A percentile compares a stretch with the other conserved stretches of the same genome.
Evolutionary conservation across 257 asterid species (phyloP).

Genomic region (Capsicum baccatum): DNA sequence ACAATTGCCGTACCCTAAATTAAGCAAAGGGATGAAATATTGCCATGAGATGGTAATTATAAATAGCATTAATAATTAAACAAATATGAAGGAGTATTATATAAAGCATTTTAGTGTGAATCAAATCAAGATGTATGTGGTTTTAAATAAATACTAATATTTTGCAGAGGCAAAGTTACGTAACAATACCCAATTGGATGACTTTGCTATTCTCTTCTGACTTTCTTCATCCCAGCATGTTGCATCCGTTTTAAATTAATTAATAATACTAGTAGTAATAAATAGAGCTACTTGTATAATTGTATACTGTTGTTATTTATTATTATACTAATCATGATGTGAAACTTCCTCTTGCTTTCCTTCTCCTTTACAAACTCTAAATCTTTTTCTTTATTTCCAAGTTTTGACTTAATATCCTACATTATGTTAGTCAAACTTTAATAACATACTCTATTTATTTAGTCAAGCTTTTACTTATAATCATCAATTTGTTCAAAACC

Average conservation of each 20-base stretch:
- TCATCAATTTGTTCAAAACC: not conserved
- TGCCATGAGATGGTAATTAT: not conserved
- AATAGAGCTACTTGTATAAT: not conserved
- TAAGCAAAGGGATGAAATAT: not conserved
- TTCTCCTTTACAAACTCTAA: not conserved
- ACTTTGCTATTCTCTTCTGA: conserved; percentile 26
- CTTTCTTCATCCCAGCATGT: conserved; percentile 26
- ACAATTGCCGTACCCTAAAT: not conserved
- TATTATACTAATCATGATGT: not conserved
- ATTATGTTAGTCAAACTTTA: conserved; percentile 1
- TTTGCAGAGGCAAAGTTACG: not conserved
- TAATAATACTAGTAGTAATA: not conserved
- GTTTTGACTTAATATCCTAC: not conserved
- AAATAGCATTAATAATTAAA: not conserved
- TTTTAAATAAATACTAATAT: not conserved
- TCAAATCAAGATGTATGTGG: not conserved
- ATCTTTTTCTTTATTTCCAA: not conserved
- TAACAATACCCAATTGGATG: conserved; percentile 24
- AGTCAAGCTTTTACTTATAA: not conserved
- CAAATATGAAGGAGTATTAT: not conserved
- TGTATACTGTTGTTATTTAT: not conserved
- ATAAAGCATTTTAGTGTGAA: not conserved
- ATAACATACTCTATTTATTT: not conserved
- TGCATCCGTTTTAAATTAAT: not conserved
- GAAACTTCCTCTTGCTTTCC: conserved; percentile 17